A percentile compares a stretch with the other conserved stretches of the same genome.
Conservation (phyloP, 306 rosid species). For the Delonix regia region DNA sequence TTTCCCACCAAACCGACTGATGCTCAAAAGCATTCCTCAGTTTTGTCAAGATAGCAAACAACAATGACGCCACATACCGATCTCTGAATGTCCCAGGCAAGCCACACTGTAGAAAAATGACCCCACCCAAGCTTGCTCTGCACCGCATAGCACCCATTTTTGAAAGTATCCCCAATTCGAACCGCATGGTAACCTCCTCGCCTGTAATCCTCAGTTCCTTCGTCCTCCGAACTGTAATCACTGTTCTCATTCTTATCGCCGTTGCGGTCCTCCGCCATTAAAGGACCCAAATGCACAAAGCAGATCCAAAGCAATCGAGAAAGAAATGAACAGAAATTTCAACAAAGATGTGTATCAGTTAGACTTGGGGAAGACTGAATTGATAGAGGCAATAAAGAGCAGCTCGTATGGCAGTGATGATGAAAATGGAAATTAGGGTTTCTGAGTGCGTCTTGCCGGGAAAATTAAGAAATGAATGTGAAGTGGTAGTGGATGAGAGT, state of each 20-base stretch:
- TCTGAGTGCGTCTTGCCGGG: constrained; percentile 53
- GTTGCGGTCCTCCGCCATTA: constrained; percentile 70
- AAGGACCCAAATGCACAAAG: constrained; percentile 35
- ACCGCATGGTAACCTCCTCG: constrained; percentile 99
- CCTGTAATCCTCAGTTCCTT: constrained; percentile 93
- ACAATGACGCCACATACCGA: constrained; percentile 36
- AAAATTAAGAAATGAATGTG: constrained; percentile 27
- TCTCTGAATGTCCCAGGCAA: constrained; percentile 84
- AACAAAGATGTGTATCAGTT: not conserved
- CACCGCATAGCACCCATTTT: constrained; percentile 74
- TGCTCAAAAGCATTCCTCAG: not conserved
- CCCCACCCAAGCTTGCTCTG: constrained; percentile 99
- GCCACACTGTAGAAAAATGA: constrained; percentile 99
- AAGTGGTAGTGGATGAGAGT: not conserved
- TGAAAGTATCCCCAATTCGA: constrained; percentile 84
- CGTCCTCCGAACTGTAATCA: constrained; percentile 94
- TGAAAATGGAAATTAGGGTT: constrained; percentile 51
- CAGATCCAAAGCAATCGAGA: not conserved
- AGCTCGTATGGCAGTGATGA: not conserved
- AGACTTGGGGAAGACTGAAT: not conserved
- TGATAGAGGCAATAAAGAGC: constrained; percentile 6
- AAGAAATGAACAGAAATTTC: constrained; percentile 1
- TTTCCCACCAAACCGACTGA: not conserved
- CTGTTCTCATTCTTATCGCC: constrained; percentile 64
- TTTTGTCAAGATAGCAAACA: not conserved